phyloP scores from a whole-genome alignment of 495 filamentous ascomycete species.

The Pyrenula massariospora region DNA sequence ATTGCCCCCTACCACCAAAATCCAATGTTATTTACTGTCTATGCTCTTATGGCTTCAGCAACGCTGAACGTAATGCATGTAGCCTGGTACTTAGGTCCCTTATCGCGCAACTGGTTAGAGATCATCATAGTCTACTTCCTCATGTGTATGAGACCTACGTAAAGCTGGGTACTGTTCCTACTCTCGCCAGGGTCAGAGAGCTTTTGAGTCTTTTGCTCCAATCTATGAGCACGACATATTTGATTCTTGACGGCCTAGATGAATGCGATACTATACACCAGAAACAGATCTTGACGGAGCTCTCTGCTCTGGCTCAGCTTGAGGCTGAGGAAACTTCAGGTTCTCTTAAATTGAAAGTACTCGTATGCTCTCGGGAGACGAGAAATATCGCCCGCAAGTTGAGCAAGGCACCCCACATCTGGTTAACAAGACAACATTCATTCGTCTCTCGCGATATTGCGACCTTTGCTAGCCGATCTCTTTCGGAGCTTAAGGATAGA shows the following conservation, averaged over 20 bases:
- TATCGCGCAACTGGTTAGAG: background rate
- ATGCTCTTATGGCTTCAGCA: background rate
- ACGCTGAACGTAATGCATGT: background rate
- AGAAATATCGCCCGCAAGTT: too few species aligned
- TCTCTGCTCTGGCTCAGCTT: background rate
- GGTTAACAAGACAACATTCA: too few species aligned
- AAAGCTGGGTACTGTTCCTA: background rate
- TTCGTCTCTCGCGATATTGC: too few species aligned
- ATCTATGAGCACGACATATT: too few species aligned
- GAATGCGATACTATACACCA: background rate
- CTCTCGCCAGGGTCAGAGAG: background rate
- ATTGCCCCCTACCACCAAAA: background rate
- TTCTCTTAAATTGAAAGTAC: background rate
- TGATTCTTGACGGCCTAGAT: background rate
- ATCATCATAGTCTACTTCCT: background rate
- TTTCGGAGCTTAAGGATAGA: background rate
- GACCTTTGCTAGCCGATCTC: background rate
- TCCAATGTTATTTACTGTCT: background rate
- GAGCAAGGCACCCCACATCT: too few species aligned
- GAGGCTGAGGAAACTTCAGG: background rate
- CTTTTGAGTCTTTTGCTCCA: too few species aligned
- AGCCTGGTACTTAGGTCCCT: background rate
- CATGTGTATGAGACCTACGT: background rate
- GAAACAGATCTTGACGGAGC: background rate
- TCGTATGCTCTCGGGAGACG: background rate